Evolutionary conservation across 768 basidiomycete species (phyloP).

Genomic region (Mycena latifolia): DNA sequence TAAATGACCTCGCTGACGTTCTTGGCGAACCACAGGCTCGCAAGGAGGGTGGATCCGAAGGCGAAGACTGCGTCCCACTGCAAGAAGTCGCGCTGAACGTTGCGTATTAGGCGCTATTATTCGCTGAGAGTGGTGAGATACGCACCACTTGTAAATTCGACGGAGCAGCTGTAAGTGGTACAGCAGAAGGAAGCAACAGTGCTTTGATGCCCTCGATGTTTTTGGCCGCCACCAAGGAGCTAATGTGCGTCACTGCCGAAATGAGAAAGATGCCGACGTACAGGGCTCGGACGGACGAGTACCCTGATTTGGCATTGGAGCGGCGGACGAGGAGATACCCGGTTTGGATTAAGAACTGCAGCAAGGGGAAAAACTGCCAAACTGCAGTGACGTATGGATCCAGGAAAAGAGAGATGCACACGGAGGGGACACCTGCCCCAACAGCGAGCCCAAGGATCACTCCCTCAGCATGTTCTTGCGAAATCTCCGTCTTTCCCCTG

Average conservation of each 20-base stretch:
- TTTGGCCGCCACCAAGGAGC: slow-evolving; percentile 47
- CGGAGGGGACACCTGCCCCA: slow-evolving; percentile 60
- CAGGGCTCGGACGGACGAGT: slow-evolving; percentile 47
- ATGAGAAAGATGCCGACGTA: slow-evolving; percentile 56
- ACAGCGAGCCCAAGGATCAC: slow-evolving; percentile 59
- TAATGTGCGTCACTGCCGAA: slow-evolving; percentile 55
- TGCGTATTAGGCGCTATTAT: background rate
- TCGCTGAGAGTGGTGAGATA: background rate
- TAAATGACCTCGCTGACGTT: slow-evolving; percentile 45
- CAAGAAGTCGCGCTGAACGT: slow-evolving; percentile 49
- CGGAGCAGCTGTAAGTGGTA: slow-evolving; percentile 40
- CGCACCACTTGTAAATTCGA: slow-evolving; percentile 42
- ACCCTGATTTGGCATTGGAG: slow-evolving; percentile 49
- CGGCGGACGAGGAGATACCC: slow-evolving; percentile 55
- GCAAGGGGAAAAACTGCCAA: slow-evolving; percentile 66
- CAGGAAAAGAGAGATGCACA: slow-evolving; percentile 55
- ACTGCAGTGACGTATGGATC: slow-evolving; percentile 59
- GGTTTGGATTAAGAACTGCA: slow-evolving; percentile 51
- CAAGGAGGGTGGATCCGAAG: slow-evolving; percentile 54
- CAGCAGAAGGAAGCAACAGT: slow-evolving; percentile 52
- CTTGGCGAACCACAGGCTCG: slow-evolving; percentile 62
- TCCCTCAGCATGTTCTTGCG: slow-evolving; percentile 61
- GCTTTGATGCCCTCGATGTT: slow-evolving; percentile 42
- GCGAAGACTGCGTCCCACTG: slow-evolving; percentile 65
- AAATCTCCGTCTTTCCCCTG: slow-evolving; percentile 27